These are phyloP conservation scores for Coemansia sp. DNA, from an alignment of 192 early-diverging fungal species.

Conservation along the genomic window DNA sequence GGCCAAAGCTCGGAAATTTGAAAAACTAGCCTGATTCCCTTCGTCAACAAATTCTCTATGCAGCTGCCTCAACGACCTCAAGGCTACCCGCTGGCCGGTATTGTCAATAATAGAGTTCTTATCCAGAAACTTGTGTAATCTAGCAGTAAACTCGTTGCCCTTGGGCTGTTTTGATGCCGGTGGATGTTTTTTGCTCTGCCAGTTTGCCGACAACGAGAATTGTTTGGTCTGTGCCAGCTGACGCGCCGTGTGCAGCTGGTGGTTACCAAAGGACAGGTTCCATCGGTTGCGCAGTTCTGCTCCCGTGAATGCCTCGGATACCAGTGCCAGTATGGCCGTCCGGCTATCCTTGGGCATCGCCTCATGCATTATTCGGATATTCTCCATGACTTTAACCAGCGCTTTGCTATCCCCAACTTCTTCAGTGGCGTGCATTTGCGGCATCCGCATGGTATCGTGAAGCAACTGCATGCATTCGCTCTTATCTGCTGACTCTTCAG, in stretches of 20 bases:
- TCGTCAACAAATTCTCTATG: conserved; percentile 19
- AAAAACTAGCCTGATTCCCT: conserved; percentile 17
- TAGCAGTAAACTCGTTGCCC: conserved; percentile 3
- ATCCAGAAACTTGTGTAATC: conserved; percentile 9
- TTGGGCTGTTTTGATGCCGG: conserved; percentile 23
- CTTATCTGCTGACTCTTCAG: background rate
- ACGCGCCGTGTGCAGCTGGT: conserved; percentile 25
- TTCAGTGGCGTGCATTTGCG: background rate
- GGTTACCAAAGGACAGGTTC: conserved; percentile 19
- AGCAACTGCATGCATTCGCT: conserved; percentile 16
- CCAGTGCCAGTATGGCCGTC: conserved; percentile 23
- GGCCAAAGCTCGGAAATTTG: conserved; percentile 25
- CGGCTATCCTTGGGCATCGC: conserved; percentile 9
- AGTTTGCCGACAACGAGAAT: conserved; percentile 3
- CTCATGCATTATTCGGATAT: conserved; percentile 20
- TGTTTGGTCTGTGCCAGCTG: conserved; percentile 8
- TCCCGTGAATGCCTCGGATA: conserved; percentile 11
- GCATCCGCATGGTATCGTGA: conserved; percentile 18
- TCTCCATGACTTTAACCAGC: conserved; percentile 17
- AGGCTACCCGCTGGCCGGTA: background rate
- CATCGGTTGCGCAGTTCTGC: conserved; percentile 20
- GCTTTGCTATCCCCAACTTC: background rate
- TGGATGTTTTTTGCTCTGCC: background rate
- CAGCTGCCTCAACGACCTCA: conserved; percentile 17
- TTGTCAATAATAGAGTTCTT: conserved; percentile 4